Base-by-base conservation (phyloP, 2,329 filamentous ascomycete species). In the Aspergillus unguis region DNA sequence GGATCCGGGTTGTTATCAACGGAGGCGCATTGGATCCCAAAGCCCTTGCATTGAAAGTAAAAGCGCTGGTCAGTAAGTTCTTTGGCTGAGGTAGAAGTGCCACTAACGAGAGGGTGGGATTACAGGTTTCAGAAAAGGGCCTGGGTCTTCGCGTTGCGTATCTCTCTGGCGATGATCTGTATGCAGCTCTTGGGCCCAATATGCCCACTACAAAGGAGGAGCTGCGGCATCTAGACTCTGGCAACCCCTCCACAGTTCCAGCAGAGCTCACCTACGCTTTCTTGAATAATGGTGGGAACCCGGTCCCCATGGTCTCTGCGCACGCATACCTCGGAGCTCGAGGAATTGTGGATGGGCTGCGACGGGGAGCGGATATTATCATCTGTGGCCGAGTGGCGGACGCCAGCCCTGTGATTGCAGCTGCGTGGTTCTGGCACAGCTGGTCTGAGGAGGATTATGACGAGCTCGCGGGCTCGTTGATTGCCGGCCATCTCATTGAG, bases 1-100 rank as follows among this genome's bases (percentile, higher is more conserved):
- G 71, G 0, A 83, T 83, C 66, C 80, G 80, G 54, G 70, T 84
- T 8, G 71, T 82, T 32, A 70, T 82, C 50, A 83, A 84, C 58
- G 81, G 81, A 2, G 82, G 82, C 0, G 79, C 76, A 2, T 71
- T 80, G 11, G 80, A 84, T 52, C 82, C 82, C 0, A 71, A 72
- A 52, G 79, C 75, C 0, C 60, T 85, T 11, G 78, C 81, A 2
- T 59, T 76, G 46, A 74, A 76, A 51, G 69, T 76, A 0, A 63
- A 71, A 4, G 61, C 71, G 17, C 55, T 80, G 54, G 71, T 73
- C 35, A 56, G 57, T 17, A 17, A 17, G 17, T 17, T 17, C 17
- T 17, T 17, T 17, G 17, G 1, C 17, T 17, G 17, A 17, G 17
- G 17, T 17, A 17, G 17, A 17, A 17, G 17, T 17, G 17, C 17